Conservation (phyloP, 139 green algal species). For the Marvania coccoides region DNA sequence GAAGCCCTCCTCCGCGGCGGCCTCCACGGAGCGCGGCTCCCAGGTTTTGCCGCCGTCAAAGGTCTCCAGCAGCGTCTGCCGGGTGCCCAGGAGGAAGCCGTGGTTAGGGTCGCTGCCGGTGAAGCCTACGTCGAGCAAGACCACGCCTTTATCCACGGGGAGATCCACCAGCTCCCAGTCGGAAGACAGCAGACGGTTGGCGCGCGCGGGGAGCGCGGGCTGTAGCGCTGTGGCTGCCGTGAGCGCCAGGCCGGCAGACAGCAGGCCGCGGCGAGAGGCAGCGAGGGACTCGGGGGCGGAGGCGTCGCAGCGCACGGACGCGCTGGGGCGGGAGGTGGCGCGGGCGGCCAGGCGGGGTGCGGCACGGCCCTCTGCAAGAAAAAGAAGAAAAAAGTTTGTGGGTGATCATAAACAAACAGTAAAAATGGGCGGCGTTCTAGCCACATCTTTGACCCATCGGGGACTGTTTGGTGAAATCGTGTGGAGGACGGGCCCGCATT, state of each 20-base stretch:
- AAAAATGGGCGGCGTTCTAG: too few species aligned
- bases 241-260: constrained; percentile 12
- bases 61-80: constrained; percentile 96
- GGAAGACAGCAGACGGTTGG: constrained; percentile 46
- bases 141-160: constrained; percentile 80
- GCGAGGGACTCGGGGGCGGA: background rate
- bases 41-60: constrained; percentile 93
- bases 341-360: background rate
- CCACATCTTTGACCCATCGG: too few species aligned
- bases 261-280: constrained; percentile 5
- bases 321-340: background rate
- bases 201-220: constrained; percentile 17
- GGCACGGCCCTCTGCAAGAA: too few species aligned
- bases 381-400: too few species aligned
- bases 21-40: constrained; percentile 55
- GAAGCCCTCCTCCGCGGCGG: constrained; percentile 61
- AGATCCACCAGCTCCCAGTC: constrained; percentile 71
- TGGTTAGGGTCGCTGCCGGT: constrained; percentile 78
- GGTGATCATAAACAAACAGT: too few species aligned
- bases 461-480: too few species aligned
- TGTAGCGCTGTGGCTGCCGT: constrained; percentile 1
- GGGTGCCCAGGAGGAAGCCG: constrained; percentile 92
- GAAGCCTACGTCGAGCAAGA: constrained; percentile 96
- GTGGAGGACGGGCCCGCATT: too few species aligned
- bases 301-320: background rate